These are phyloP conservation scores for Falciphora oryzae DNA, from an alignment of 2,329 filamentous ascomycete genomes.

Conservation along the genomic window DNA sequence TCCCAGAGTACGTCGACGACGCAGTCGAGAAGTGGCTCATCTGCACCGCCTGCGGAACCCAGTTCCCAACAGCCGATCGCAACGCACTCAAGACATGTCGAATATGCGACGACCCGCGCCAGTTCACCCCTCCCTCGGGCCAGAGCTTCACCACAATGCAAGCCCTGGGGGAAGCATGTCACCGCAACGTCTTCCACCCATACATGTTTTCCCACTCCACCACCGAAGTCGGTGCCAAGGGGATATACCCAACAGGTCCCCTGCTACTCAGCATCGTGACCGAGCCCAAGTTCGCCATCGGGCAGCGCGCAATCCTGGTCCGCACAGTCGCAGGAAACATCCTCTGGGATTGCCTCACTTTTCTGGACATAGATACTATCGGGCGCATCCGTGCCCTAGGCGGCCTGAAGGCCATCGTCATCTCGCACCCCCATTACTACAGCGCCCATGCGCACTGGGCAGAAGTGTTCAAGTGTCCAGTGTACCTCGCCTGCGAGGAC, in stretches of 20 bases:
- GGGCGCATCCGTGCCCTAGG: slow-evolving; percentile 51
- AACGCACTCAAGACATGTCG: slow-evolving; percentile 49
- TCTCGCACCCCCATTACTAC: slow-evolving; percentile 80
- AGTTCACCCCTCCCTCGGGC: slow-evolving; percentile 59
- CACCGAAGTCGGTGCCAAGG: not conserved
- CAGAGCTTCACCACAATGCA: slow-evolving; percentile 61
- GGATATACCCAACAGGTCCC: slow-evolving; percentile 25
- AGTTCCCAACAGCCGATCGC: slow-evolving; percentile 51
- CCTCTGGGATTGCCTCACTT: slow-evolving; percentile 73
- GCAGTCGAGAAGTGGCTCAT: slow-evolving; percentile 36
- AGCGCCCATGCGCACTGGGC: slow-evolving; percentile 69
- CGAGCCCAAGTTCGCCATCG: slow-evolving; percentile 61
- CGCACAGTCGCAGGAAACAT: slow-evolving; percentile 62
- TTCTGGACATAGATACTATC: slow-evolving; percentile 61
- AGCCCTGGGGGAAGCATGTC: slow-evolving; percentile 30
- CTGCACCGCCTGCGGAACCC: slow-evolving; percentile 65
- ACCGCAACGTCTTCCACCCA: slow-evolving; percentile 49
- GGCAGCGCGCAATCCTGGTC: slow-evolving; percentile 67
- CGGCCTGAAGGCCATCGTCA: slow-evolving; percentile 65
- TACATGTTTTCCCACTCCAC: slow-evolving; percentile 24
- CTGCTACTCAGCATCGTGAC: slow-evolving; percentile 42
- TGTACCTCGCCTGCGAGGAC: slow-evolving; percentile 65
- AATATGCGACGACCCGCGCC: slow-evolving; percentile 69
- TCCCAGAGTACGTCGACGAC: not conserved
- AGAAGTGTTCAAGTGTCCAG: slow-evolving; percentile 58